These are phyloP conservation scores for Diphasiastrum complanatum DNA, from an alignment of 83 land plant species.

Conservation along the genomic window DNA sequence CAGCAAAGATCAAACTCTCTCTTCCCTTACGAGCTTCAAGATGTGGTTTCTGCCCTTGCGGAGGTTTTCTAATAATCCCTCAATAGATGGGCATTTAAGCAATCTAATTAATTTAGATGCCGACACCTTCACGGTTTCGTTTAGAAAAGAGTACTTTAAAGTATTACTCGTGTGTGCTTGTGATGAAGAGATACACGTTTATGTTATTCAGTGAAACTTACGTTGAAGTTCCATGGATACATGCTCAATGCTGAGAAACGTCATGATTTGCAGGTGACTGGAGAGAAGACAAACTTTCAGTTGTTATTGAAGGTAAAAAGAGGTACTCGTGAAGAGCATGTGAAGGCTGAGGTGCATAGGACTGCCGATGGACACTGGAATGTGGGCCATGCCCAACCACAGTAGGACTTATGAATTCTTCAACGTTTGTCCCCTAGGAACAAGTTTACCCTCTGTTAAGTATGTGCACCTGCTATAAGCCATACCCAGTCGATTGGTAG, in stretches of 20 bases:
- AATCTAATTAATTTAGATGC: neutral
- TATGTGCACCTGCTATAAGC: too few species aligned
- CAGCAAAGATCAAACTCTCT: constrained; percentile 79
- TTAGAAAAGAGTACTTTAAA: neutral
- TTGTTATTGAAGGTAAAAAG: constrained; percentile 63
- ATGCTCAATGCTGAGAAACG: neutral
- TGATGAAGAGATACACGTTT: neutral
- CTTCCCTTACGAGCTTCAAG: constrained; percentile 59
- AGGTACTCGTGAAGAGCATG: constrained; percentile 61
- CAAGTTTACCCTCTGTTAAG: too few species aligned
- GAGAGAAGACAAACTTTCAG: constrained; percentile 38
- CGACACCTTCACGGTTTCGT: neutral
- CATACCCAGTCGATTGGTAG: too few species aligned
- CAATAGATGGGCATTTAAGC: neutral
- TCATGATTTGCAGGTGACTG: constrained; percentile 37
- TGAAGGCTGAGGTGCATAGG: constrained; percentile 56
- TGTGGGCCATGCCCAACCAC: constrained; percentile 44
- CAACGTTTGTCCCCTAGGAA: too few species aligned
- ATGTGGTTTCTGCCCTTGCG: constrained; percentile 61
- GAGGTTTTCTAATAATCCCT: constrained; percentile 40
- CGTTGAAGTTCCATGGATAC: neutral
- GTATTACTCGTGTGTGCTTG: neutral
- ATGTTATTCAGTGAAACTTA: neutral
- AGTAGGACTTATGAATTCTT: too few species aligned
- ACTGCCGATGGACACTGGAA: constrained; percentile 46